Evolutionary conservation across 768 basidiomycete genomes (phyloP).

Genomic region (Serpula lacrymans): DNA sequence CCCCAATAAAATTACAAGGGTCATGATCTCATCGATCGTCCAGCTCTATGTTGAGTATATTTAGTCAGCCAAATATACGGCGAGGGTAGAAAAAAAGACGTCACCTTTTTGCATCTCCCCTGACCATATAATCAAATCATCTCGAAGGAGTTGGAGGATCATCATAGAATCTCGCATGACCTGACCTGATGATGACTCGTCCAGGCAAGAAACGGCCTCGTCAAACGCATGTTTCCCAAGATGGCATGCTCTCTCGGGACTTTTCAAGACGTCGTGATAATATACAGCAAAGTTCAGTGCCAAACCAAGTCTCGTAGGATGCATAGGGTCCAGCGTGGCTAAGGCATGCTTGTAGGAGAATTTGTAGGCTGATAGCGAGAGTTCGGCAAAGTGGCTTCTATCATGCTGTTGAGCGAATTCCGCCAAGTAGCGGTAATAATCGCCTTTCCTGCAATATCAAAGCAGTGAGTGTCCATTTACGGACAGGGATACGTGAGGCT

Average conservation of each 20-base stretch:
- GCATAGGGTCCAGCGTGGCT: constrained; percentile 68
- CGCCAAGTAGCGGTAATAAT: constrained; percentile 89
- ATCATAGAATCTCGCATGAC: constrained; percentile 71
- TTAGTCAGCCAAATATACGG: too few relatives aligned
- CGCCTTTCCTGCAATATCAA: constrained; percentile 72
- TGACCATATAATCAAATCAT: constrained; percentile 86
- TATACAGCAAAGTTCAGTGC: constrained; percentile 95
- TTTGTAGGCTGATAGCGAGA: constrained; percentile 83
- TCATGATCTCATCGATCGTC: too few relatives aligned
- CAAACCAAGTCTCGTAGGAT: constrained; percentile 84
- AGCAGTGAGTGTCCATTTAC: constrained; percentile 4
- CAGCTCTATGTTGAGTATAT: too few relatives aligned
- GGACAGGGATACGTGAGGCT: constrained; percentile 17
- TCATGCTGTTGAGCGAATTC: constrained; percentile 76
- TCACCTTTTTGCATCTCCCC: constrained; percentile 58
- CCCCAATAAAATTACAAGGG: too few relatives aligned
- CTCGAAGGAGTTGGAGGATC: constrained; percentile 77
- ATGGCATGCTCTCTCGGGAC: constrained; percentile 83
- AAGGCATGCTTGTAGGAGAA: constrained; percentile 80
- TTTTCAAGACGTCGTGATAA: constrained; percentile 83
- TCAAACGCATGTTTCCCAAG: constrained; percentile 92
- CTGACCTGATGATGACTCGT: constrained; percentile 38
- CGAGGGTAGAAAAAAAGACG: too few relatives aligned
- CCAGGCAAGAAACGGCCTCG: constrained; percentile 74
- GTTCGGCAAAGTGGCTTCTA: constrained; percentile 64